Evolutionary conservation across 225 moss, liverwort and hornwort species (phyloP).

Genomic region (Bryoerythrophyllum caledonicum): DNA sequence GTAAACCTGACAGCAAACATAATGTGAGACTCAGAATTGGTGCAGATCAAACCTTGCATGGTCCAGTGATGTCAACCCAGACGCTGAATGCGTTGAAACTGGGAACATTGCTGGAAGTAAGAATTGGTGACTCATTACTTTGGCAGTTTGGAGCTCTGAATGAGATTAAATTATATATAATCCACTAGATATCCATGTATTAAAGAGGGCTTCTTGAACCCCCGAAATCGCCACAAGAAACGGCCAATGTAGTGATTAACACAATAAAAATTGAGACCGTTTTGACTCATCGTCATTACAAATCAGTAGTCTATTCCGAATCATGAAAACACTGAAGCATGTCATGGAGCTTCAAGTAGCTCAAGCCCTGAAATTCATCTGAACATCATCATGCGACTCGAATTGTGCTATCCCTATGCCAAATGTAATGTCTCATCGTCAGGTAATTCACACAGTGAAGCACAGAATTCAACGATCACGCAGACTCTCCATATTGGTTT

Average conservation of each 20-base stretch:
- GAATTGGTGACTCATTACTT: too few species aligned
- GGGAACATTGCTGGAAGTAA: neutral
- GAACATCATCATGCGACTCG: neutral
- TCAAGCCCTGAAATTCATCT: neutral
- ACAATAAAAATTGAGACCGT: neutral
- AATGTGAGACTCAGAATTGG: neutral
- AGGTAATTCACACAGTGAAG: neutral
- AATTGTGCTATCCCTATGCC: neutral
- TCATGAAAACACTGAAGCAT: neutral
- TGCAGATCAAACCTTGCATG: neutral
- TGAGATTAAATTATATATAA: too few species aligned
- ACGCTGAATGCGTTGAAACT: neutral
- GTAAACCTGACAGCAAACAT: conserved; percentile 58
- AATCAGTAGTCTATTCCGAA: neutral
- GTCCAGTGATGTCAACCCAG: neutral
- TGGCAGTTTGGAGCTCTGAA: too few species aligned
- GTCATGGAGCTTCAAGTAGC: neutral
- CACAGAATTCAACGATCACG: neutral
- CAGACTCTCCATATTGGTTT: neutral
- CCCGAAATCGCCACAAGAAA: too few species aligned
- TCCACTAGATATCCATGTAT: too few species aligned
- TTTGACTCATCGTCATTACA: too few species aligned
- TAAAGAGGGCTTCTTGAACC: too few species aligned
- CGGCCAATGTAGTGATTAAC: too few species aligned
- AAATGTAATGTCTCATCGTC: neutral